phyloP scores from a whole-genome alignment of 1,139 yeast genomes.

The Kodamaea derodonti region DNA sequence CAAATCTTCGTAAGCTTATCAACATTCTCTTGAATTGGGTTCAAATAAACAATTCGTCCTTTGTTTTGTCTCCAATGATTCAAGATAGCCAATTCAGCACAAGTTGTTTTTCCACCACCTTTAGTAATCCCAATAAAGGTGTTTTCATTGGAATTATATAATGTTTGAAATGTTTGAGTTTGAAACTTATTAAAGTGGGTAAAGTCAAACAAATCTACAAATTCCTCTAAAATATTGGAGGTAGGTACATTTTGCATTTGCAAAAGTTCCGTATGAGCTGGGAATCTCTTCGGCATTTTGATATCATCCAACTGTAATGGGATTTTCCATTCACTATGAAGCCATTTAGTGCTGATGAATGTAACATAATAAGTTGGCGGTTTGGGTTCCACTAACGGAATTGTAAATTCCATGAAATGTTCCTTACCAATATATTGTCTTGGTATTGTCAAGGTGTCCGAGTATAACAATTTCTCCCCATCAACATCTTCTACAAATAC shows the following conservation, averaged over 20 bases:
- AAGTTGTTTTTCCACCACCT: conserved; percentile 70
- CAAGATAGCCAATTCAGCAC: conserved; percentile 72
- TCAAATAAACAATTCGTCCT: conserved; percentile 60
- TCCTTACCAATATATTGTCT: conserved; percentile 47
- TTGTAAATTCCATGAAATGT: conserved; percentile 61
- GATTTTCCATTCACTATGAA: conserved; percentile 63
- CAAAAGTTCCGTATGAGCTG: conserved; percentile 55
- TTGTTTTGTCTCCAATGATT: conserved; percentile 64
- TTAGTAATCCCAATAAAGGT: conserved; percentile 68
- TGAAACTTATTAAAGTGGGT: conserved; percentile 65
- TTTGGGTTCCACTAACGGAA: conserved; percentile 53
- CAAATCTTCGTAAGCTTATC: conserved; percentile 48
- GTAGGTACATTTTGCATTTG: conserved; percentile 49
- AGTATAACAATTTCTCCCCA: conserved; percentile 67
- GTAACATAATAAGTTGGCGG: conserved; percentile 79
- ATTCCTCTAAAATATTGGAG: conserved; percentile 45
- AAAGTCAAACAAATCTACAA: conserved; percentile 42
- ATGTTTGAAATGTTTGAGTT: conserved; percentile 60
- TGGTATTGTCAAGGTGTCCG: conserved; percentile 53
- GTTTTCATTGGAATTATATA: conserved; percentile 57
- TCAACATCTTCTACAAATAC: conserved; percentile 79
- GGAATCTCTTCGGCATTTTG: conserved; percentile 64
- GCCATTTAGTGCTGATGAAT: conserved; percentile 78
- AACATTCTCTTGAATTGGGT: conserved; percentile 55
- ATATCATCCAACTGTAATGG: conserved; percentile 59